Evolutionary conservation across 208 protist species (phyloP), one percentile per base, ranked within the genome.

Genomic region (Wallacemonas sp.): DNA sequence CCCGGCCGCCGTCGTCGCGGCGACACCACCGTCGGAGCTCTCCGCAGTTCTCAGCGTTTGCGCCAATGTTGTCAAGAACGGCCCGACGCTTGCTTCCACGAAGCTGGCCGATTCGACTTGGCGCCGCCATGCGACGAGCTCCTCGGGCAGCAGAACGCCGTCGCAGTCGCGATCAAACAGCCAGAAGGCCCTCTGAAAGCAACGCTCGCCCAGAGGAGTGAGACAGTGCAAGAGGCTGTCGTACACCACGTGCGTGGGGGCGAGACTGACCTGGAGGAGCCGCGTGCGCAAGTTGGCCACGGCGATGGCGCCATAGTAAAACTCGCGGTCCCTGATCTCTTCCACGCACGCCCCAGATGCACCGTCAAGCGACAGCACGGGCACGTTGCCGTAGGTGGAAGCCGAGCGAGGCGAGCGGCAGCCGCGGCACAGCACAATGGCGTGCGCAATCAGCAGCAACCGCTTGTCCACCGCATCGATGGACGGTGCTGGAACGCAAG

Each of bases 191-290:
- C 91, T 79, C 22, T 80, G 62, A 12, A 89, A 62, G 0, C 77
- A 79, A n/a, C 78, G 65, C 48, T 82, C 73, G 5, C 91, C 91
- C 0, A 79, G 72, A 2, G 57, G 38, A 3, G 91, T 97, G 33
- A 93, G 65, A 28, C 66, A 75, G 28, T 63, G 57, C 16, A 81
- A 42, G 18, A 71, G 64, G 1, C 32, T 44, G 73, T 97, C 81
- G 72, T 84, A 97, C 36, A 97, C 64, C 7, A 97, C 69, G 63
- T 97, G 91, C 14, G 76, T 18, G 7, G 91, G 91, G 3, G 86
- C 75, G 33, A 92, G 72, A 3, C 67, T 79, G 29, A 87, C 66
- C 18, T 74, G 52, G 20, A 90, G 28, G 11, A 83, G 54, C 23
- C 63, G 68, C 32, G 46, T 54, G 3, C 76, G 74, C 16, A 95